Evolutionary conservation across 345 rosid genomes (phyloP).

Genomic region (Eucalyptus regnans): DNA sequence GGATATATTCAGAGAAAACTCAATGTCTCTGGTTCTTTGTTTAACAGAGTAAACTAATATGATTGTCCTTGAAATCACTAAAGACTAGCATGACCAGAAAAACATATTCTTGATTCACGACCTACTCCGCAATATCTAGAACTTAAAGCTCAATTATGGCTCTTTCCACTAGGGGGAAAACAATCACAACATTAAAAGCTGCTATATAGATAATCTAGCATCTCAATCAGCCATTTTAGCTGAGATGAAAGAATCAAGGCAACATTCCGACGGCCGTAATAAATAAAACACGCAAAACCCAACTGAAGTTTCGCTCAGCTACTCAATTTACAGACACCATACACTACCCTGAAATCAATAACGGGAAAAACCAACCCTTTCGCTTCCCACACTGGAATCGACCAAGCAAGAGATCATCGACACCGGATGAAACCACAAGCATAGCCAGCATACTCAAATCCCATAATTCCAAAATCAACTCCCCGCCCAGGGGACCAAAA

Average conservation of each 20-base stretch:
- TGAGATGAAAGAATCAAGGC: neutral
- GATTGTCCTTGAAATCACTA: neutral
- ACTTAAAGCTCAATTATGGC: neutral
- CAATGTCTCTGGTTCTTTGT: neutral
- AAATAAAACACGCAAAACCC: neutral
- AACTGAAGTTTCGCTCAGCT: neutral
- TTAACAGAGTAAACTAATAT: neutral
- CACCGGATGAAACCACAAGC: neutral
- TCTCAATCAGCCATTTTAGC: neutral
- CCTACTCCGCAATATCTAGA: neutral
- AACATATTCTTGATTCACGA: neutral
- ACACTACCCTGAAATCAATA: neutral
- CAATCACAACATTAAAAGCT: neutral
- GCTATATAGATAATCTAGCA: neutral
- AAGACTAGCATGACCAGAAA: neutral
- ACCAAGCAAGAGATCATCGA: neutral
- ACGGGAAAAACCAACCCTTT: neutral
- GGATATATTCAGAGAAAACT: neutral
- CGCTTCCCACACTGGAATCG: neutral
- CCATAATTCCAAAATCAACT: neutral
- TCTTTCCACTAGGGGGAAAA: neutral
- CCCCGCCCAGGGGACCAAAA: neutral
- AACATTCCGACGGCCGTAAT: neutral
- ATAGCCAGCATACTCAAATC: neutral
- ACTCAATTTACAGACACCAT: neutral